A percentile compares a stretch with the other conserved stretches of the same genome.
These are phyloP conservation scores for Annona squamosa DNA, from an alignment of 164 flowering plant genomes.

Conservation along the genomic window DNA sequence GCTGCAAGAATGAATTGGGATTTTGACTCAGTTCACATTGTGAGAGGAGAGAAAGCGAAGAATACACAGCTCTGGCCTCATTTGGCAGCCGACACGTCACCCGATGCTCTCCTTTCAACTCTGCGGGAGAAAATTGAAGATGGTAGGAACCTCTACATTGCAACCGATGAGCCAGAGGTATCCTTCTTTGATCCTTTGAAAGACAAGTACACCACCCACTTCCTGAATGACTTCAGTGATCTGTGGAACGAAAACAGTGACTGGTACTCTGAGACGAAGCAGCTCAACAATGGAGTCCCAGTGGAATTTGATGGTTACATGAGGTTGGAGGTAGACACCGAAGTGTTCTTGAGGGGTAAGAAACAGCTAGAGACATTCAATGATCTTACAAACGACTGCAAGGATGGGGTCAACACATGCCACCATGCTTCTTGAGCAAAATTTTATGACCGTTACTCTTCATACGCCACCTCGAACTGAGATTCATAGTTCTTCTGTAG, in stretches of 20 bases:
- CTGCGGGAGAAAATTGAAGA: constrained; percentile 67
- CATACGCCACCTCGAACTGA: background rate
- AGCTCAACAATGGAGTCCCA: constrained; percentile 58
- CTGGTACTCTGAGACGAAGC: constrained; percentile 66
- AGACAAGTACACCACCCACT: constrained; percentile 75
- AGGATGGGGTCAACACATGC: constrained; percentile 29
- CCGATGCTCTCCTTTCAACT: constrained; percentile 56
- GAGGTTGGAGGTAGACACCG: constrained; percentile 79
- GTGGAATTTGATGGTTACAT: constrained; percentile 93
- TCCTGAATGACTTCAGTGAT: constrained; percentile 74
- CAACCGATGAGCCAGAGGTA: constrained; percentile 63
- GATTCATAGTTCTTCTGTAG: background rate
- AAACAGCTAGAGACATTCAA: constrained; percentile 90
- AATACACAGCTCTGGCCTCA: constrained; percentile 30
- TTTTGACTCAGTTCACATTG: constrained; percentile 79
- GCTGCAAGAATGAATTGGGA: constrained; percentile 38
- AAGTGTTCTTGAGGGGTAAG: constrained; percentile 86
- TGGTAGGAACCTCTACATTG: constrained; percentile 69
- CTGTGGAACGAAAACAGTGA: constrained; percentile 86
- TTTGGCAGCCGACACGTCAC: constrained; percentile 49
- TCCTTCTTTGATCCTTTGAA: constrained; percentile 79
- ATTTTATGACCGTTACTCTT: background rate
- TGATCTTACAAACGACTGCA: constrained; percentile 60
- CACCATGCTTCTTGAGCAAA: constrained; percentile 12
- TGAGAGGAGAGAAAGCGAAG: constrained; percentile 79